These are phyloP conservation scores for Polyplosphaeria fusca DNA, from an alignment of 495 filamentous ascomycete species.

Conservation along the genomic window DNA sequence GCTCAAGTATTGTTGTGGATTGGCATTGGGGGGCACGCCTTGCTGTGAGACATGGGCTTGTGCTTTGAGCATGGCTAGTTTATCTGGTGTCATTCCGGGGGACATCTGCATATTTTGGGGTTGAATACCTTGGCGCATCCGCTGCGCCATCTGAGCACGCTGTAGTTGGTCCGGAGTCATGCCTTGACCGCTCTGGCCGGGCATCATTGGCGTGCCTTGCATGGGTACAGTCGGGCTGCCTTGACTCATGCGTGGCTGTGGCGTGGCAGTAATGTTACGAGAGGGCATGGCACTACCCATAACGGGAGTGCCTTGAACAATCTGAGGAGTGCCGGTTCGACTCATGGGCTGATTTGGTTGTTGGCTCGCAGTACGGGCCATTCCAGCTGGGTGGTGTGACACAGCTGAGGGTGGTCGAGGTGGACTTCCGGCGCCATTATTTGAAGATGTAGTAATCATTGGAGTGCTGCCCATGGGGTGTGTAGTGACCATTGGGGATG, in stretches of 20 bases:
- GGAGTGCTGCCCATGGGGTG: conserved; percentile 58
- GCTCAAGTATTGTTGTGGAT: conserved; percentile 21
- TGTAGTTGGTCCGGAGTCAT: conserved; percentile 37
- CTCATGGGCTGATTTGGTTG: conserved; percentile 60
- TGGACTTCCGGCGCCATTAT: conserved; percentile 69
- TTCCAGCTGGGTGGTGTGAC: conserved; percentile 67
- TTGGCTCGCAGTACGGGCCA: conserved; percentile 76
- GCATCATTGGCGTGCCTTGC: conserved; percentile 57
- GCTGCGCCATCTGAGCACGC: conserved; percentile 16
- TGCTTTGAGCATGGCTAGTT: conserved; percentile 18
- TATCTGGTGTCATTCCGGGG: neutral
- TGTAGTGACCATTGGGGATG: conserved; percentile 69
- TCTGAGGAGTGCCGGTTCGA: conserved; percentile 74
- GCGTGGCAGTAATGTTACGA: conserved; percentile 53
- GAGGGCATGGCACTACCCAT: conserved; percentile 48
- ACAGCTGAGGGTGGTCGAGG: conserved; percentile 72
- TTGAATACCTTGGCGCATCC: neutral
- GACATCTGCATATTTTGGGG: conserved; percentile 7
- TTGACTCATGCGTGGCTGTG: conserved; percentile 40
- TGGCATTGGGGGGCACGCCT: conserved; percentile 16
- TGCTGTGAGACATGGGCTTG: conserved; percentile 12
- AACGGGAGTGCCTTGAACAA: conserved; percentile 74
- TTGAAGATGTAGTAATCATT: conserved; percentile 77
- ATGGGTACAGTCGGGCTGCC: conserved; percentile 52
- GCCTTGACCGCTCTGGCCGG: conserved; percentile 20